These are phyloP conservation scores for Paraurostyla sp. DNA, from an alignment of 73 alveolate genomes.

Conservation along the genomic window DNA sequence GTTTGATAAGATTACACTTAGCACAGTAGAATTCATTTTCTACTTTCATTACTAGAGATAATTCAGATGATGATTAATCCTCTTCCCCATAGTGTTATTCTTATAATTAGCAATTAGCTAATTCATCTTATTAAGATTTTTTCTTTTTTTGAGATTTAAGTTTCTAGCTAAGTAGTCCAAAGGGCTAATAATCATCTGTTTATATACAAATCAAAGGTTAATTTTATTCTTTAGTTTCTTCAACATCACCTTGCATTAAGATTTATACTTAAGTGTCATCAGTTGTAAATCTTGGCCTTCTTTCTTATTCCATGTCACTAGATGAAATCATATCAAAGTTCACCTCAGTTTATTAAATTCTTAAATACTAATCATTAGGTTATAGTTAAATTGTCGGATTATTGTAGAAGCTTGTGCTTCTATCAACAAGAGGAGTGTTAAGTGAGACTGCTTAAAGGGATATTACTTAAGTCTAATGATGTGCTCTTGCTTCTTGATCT, in stretches of 20 bases:
- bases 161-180: neutral
- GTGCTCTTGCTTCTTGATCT: too few relatives aligned
- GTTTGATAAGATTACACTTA: slow-evolving; percentile 81
- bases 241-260: neutral
- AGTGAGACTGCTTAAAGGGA: too few relatives aligned
- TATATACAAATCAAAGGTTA: neutral
- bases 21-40: slow-evolving; percentile 68
- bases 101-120: neutral
- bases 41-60: neutral
- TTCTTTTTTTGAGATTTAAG: neutral
- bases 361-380: neutral
- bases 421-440: too few relatives aligned
- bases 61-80: neutral
- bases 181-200: neutral
- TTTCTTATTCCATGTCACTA: too few relatives aligned
- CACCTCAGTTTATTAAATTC: neutral
- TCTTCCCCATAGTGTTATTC: neutral
- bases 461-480: too few relatives aligned
- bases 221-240: neutral
- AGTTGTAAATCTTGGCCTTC: neutral
- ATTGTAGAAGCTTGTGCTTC: neutral
- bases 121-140: neutral
- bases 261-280: neutral
- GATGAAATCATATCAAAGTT: too few relatives aligned
- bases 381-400: neutral